These are phyloP conservation scores for Kwoniella sp. DNA, from an alignment of 768 basidiomycete species.

Conservation along the genomic window DNA sequence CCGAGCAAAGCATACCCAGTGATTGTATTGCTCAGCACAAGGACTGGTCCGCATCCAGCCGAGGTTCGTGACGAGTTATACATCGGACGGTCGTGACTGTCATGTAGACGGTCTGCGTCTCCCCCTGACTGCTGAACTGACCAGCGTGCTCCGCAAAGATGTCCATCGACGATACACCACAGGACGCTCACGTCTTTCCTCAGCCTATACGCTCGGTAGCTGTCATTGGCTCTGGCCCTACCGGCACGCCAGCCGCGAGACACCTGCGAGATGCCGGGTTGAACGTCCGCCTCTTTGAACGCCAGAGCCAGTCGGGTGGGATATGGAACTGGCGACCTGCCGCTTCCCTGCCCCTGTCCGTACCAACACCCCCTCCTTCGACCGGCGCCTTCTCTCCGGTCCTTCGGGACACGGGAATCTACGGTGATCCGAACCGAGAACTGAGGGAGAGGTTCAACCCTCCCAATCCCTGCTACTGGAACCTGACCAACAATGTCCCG, in stretches of 20 bases:
- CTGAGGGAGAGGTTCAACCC: constrained; percentile 22
- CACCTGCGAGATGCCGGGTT: constrained; percentile 33
- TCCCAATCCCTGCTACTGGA: constrained; percentile 33
- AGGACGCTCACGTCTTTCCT: constrained; percentile 6
- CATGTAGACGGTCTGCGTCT: no score
- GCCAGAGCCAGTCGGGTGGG: constrained; percentile 27
- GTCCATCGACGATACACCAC: neutral
- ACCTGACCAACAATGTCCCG: constrained; percentile 34
- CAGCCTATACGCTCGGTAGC: constrained; percentile 28
- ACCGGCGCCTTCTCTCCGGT: constrained; percentile 24
- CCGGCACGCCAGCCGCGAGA: constrained; percentile 25
- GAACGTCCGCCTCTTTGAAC: constrained; percentile 30
- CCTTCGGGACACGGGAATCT: neutral
- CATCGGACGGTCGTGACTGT: no score
- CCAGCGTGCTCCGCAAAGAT: neutral
- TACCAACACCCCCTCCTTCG: constrained; percentile 33
- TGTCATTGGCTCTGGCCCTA: constrained; percentile 37
- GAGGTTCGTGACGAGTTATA: no score
- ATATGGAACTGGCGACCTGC: constrained; percentile 27
- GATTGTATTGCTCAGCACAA: no score
- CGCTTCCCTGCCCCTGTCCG: constrained; percentile 11
- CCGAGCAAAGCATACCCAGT: no score
- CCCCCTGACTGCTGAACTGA: no score
- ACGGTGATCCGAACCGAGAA: neutral
- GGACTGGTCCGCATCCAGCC: no score